Evolutionary conservation across 441 rosid genomes (phyloP), one percentile per base, ranked within the genome.

Genomic region (Adansonia gregorii): DNA sequence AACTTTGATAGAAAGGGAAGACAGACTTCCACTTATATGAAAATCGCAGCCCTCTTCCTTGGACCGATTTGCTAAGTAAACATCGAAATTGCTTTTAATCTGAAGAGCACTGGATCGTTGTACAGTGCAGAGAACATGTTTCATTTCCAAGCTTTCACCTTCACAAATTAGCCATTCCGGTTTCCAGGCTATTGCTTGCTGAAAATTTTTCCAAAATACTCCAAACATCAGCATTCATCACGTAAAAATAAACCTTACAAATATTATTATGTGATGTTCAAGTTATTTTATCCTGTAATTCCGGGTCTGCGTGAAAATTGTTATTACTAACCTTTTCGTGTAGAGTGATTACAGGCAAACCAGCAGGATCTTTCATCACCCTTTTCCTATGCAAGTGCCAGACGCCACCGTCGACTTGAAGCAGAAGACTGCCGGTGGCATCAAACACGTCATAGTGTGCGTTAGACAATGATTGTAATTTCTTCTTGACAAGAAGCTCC

Each of bases 1-100:
- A 41, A 91, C 92, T 78, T 89, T 88, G 86, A 90, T 88, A 3
- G 97, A 93, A 4, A 87, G 72, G 51, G 90, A 87, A 0, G 94
- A 70, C 74, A 85, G 83, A 24, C 88, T 79, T 46, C 95, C 93
- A 3, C 82, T 79, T 8, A 87, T 86, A 51, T 76, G 87, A 77
- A 93, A 91, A 73, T 93, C 91, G 6, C 86, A 77, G 14, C 72
- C 52, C n/a, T 65, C 77, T 59, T 74, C 78, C 72, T 78, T 80
- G 8, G 41, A 48, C 67, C 79, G 85, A 46, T 64, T 76, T 8
- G 80, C 80, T 86, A 91, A 80, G 86, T 79, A 88, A 2, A 92
- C 86, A 74, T 86, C 84, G 35, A 93, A 86, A 68, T 84, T 80
- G 75, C 87, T 87, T 73, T 91, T 93, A 4, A 93, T 31, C 9